These are phyloP conservation scores for Shiraia bambusicola DNA, from an alignment of 2,329 filamentous ascomycete species.

Conservation along the genomic window DNA sequence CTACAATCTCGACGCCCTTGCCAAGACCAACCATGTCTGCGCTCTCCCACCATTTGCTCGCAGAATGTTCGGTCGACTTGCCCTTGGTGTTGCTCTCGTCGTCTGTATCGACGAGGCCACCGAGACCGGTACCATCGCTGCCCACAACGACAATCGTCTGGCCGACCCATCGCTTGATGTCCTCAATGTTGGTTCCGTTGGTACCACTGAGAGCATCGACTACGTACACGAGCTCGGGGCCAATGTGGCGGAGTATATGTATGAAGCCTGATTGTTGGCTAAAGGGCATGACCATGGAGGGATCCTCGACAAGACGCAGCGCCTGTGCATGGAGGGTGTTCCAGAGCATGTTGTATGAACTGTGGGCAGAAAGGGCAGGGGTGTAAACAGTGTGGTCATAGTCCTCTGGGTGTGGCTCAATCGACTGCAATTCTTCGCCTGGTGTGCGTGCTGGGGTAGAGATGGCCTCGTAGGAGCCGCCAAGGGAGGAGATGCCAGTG, in stretches of 20 bases:
- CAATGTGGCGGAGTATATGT: conserved; percentile 82
- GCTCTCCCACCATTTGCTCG: conserved; percentile 71
- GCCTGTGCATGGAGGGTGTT: conserved; percentile 81
- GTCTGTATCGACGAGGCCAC: conserved; percentile 60
- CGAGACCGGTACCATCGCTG: conserved; percentile 44
- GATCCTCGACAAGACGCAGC: conserved; percentile 74
- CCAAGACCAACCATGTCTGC: conserved; percentile 82
- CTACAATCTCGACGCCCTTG: conserved; percentile 84
- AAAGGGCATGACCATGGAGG: conserved; percentile 85
- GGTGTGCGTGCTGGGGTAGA: conserved; percentile 66
- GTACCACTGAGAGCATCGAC: conserved; percentile 80
- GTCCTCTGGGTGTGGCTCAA: conserved; percentile 51
- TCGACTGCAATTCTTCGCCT: conserved; percentile 56
- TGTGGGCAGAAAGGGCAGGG: conserved; percentile 37
- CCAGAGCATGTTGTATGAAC: conserved; percentile 59
- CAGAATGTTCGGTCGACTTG: conserved; percentile 31
- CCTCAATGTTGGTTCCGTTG: conserved; percentile 71
- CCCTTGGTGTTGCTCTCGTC: conserved; percentile 53
- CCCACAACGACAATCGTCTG: conserved; percentile 63
- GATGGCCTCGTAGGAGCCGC: conserved; percentile 89
- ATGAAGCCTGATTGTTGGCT: conserved; percentile 79
- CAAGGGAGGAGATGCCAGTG: conserved; percentile 58
- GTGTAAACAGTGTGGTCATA: conserved; percentile 35
- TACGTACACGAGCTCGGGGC: conserved; percentile 83
- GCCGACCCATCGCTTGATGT: conserved; percentile 62